Percentiles rank a stretch among this genome's conserved stretches.
phyloP scores from a whole-genome alignment of 192 early-diverging fungal species.

The Coemansia umbellata region DNA sequence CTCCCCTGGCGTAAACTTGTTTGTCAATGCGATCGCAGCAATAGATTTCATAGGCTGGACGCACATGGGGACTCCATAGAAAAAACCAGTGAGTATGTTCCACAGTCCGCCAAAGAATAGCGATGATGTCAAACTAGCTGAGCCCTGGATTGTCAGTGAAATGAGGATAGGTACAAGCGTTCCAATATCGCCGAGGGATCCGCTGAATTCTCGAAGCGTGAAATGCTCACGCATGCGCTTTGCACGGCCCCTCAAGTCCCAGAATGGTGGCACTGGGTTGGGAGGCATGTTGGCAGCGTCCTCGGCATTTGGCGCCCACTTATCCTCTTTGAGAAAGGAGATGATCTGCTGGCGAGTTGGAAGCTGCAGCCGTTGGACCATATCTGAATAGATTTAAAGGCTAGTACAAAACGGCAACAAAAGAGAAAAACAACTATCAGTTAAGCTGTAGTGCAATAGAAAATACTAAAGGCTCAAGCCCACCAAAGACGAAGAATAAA shows the following conservation, averaged over 20 bases:
- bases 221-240: conserved; percentile 43
- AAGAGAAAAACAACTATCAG: neutral
- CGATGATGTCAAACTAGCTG: conserved; percentile 71
- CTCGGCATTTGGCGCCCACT: conserved; percentile 12
- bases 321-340: conserved; percentile 33
- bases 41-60: conserved; percentile 94
- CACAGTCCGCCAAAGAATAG: conserved; percentile 85
- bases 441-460: too few species aligned
- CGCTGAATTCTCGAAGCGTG: conserved; percentile 55
- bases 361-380: conserved; percentile 5
- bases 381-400: too few species aligned
- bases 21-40: conserved; percentile 73
- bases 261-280: conserved; percentile 41
- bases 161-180: conserved; percentile 86
- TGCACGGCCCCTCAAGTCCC: conserved; percentile 35
- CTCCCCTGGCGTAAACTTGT: conserved; percentile 63
- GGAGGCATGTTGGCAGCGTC: conserved; percentile 1
- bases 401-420: conserved; percentile 3
- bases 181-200: conserved; percentile 71
- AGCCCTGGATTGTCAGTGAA: conserved; percentile 66
- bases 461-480: too few species aligned
- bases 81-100: conserved; percentile 77
- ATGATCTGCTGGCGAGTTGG: conserved; percentile 35
- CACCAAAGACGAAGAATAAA: too few species aligned
- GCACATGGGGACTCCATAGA: conserved; percentile 81